Percentiles rank a stretch among this genome's conserved stretches.
Conservation (phyloP, 2,329 filamentous ascomycete species). For the Ceratocystis colombiana region DNA sequence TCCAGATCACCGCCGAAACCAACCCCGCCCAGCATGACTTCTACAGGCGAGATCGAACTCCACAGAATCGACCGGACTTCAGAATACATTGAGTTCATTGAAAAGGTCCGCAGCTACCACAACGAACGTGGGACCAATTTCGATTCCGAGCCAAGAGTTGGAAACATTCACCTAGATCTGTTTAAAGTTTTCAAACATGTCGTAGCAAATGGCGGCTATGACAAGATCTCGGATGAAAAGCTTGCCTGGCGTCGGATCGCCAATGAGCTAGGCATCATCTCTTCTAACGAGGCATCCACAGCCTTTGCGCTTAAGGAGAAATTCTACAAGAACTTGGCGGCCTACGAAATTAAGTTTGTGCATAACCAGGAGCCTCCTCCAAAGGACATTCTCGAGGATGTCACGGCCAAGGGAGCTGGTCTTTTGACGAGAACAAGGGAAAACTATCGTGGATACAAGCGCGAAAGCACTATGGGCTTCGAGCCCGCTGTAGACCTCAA, state of each 20-base stretch:
- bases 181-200: slow-evolving; percentile 70
- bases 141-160: slow-evolving; percentile 73
- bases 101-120: slow-evolving; percentile 62
- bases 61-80: slow-evolving; percentile 49
- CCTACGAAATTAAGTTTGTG: slow-evolving; percentile 72
- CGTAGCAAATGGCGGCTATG: slow-evolving; percentile 69
- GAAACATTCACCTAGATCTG: slow-evolving; percentile 64
- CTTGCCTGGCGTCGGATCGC: slow-evolving; percentile 76
- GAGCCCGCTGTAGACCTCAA: slow-evolving; percentile 52
- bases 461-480: slow-evolving; percentile 43
- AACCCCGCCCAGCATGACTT: slow-evolving; percentile 30
- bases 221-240: slow-evolving; percentile 72
- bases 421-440: slow-evolving; percentile 70
- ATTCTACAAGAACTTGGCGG: slow-evolving; percentile 82
- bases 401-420: slow-evolving; percentile 72
- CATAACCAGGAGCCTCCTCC: slow-evolving; percentile 75
- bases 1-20: neutral
- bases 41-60: slow-evolving; percentile 34
- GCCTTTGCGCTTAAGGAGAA: slow-evolving; percentile 78
- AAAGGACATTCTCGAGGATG: slow-evolving; percentile 77
- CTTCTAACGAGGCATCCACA: slow-evolving; percentile 66
- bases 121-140: slow-evolving; percentile 67
- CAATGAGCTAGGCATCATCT: slow-evolving; percentile 63
- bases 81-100: slow-evolving; percentile 72
- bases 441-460: slow-evolving; percentile 51